These are phyloP conservation scores for Leccinum subrobustum DNA, from an alignment of 1,284 basidiomycete genomes.

Conservation along the genomic window DNA sequence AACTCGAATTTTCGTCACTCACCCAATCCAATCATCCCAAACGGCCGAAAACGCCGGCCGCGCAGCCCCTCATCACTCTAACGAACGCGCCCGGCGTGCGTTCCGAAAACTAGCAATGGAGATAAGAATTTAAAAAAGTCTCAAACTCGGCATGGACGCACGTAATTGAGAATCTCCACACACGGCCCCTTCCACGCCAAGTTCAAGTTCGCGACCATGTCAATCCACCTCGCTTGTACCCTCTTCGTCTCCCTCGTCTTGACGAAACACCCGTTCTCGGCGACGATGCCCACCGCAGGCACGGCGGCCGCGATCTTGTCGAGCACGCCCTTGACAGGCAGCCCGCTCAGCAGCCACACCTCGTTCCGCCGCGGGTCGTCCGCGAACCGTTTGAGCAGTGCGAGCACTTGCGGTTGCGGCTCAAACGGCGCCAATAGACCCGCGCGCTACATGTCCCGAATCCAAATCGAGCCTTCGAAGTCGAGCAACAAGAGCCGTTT, in stretches of 20 bases:
- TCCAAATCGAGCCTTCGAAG: constrained; percentile 78
- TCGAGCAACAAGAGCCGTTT: constrained; percentile 75
- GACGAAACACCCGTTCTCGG: constrained; percentile 87
- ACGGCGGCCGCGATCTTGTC: constrained; percentile 60
- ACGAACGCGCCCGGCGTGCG: constrained; percentile 36
- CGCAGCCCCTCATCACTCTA: too few species aligned
- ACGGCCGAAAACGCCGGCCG: too few species aligned
- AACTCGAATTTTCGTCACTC: too few species aligned
- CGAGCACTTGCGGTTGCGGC: constrained; percentile 54
- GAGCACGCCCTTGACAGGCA: constrained; percentile 61
- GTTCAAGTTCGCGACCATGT: too few species aligned
- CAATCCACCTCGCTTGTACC: too few species aligned
- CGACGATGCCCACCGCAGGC: constrained; percentile 77
- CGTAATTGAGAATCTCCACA: too few species aligned
- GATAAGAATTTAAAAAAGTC: too few species aligned
- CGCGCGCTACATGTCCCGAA: constrained; percentile 48
- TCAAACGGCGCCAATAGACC: constrained; percentile 46
- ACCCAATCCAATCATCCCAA: too few species aligned
- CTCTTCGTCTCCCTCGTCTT: constrained; percentile 45
- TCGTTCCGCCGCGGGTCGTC: constrained; percentile 67
- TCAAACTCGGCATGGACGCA: too few species aligned
- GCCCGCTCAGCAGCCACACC: constrained; percentile 81
- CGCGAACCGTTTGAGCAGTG: constrained; percentile 58
- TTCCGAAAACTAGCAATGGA: too few species aligned
- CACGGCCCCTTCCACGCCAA: too few species aligned